phyloP scores from a whole-genome alignment of 768 basidiomycete genomes.

The Sistotremastrum suecicum region DNA sequence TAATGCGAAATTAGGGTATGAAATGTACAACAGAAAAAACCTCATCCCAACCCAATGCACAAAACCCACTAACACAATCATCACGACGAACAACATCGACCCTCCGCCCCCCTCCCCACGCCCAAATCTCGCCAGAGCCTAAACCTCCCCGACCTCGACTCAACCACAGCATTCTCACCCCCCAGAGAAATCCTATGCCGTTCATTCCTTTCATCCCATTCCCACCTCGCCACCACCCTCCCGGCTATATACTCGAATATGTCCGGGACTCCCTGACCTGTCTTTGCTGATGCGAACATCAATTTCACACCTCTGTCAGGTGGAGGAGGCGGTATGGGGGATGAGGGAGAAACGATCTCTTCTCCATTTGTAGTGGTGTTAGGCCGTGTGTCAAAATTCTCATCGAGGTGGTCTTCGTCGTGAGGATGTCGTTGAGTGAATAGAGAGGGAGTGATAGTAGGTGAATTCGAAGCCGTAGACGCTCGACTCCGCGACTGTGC shows the following conservation, averaged over 20 bases:
- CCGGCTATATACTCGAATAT: slow-evolving; percentile 67
- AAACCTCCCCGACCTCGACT: too few species aligned
- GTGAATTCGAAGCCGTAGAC: slow-evolving; percentile 32
- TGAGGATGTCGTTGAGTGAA: slow-evolving; percentile 25
- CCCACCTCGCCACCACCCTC: slow-evolving; percentile 49
- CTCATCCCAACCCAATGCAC: too few species aligned
- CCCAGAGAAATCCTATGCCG: too few species aligned
- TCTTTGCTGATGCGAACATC: slow-evolving; percentile 70
- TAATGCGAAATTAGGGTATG: too few species aligned
- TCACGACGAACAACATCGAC: too few species aligned
- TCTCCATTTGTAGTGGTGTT: slow-evolving; percentile 5
- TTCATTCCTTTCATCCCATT: slow-evolving; percentile 52
- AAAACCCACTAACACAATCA: too few species aligned
- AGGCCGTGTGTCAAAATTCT: slow-evolving; percentile 8
- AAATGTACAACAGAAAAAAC: too few species aligned
- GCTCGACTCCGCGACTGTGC: slow-evolving; percentile 5
- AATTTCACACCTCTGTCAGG: slow-evolving; percentile 45
- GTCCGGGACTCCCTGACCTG: slow-evolving; percentile 52
- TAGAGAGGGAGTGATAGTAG: slow-evolving; percentile 47
- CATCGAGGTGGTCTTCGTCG: not conserved
- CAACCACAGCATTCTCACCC: too few species aligned
- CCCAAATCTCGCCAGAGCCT: too few species aligned
- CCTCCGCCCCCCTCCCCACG: too few species aligned
- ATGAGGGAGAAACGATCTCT: slow-evolving; percentile 6
- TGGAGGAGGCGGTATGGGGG: slow-evolving; percentile 11